Evolutionary conservation across 768 basidiomycete genomes (phyloP), one percentile per base, ranked within the genome.

Genomic region (Mycena metata): DNA sequence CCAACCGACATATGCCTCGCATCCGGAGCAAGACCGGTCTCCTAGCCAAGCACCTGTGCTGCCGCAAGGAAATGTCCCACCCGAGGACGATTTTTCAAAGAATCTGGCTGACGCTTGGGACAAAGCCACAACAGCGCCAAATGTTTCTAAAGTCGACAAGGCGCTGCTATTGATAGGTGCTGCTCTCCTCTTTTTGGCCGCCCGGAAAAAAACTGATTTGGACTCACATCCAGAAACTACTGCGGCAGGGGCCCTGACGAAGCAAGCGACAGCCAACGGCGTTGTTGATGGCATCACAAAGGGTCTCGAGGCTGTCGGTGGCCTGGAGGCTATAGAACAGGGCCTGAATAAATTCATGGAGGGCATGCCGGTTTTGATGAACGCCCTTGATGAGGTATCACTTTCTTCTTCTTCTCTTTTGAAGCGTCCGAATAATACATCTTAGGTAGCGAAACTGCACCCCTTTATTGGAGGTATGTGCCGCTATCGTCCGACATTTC

Each of bases 301-400:
- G 10, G 69, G 69, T 16, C 51, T 70, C 10, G 64, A 65, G 26
- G 64, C 55, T 23, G 64, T 70, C 30, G 69, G 69, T 12, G 69
- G 64, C 12, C 58, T 62, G 64, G 69, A 70, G 35, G 64, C 59
- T 16, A 70, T 70, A n/a, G 64, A 69, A 30, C 56, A 64, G 49
- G 68, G 68, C 2, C n/a, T 69, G 1, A 69, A 66, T 12, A 70
- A 46, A 3, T 70, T 70, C 52, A 66, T 66, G 64, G 64, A 65
- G 11, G 69, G 64, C 4, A 62, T 66, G 60, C 64, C 59, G 19
- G 45, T 72, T 7, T 41, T 77, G 5, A 74, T 78, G 72, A 75
- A 70, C 10, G 71, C 69, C 13, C 69, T 78, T 19, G 75, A 75
- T 55, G 74, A 72, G 52, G 73, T 30, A 30, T 3, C 30, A 30